phyloP scores from a whole-genome alignment of 129 eudicot genomes.

The Helichrysum umbraculigerum region DNA sequence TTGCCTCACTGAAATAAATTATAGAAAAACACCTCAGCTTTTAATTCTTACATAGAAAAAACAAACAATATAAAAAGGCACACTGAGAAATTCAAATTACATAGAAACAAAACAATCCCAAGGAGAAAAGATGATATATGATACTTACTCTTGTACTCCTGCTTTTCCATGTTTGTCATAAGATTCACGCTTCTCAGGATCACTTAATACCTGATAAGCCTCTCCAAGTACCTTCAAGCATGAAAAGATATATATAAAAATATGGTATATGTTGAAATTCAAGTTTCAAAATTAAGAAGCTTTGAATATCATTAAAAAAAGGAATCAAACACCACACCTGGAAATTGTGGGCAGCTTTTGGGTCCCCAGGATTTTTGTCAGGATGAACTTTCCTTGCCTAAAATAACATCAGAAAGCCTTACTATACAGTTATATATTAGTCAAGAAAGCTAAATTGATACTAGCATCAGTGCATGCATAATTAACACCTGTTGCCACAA shows the following conservation, averaged over 20 bases:
- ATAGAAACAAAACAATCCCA: not conserved
- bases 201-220: constrained; percentile 95
- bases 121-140: constrained; percentile 2
- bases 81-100: not conserved
- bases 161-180: constrained; percentile 79
- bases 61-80: not conserved
- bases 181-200: constrained; percentile 87
- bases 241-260: not conserved
- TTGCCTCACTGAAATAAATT: constrained; percentile 52
- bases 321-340: constrained; percentile 48
- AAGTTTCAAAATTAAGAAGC: constrained; percentile 1
- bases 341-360: constrained; percentile 77
- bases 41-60: not conserved
- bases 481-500: constrained; percentile 1
- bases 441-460: not conserved
- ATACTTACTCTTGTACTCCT: constrained; percentile 65
- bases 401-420: constrained; percentile 27
- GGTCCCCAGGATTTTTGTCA: constrained; percentile 93
- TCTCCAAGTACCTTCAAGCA: constrained; percentile 74
- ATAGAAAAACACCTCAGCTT: not conserved
- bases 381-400: constrained; percentile 90
- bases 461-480: constrained; percentile 17
- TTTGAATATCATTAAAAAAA: not conserved
- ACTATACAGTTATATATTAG: constrained; percentile 11
- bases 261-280: constrained; percentile 9